These are phyloP conservation scores for Kluyveromyces dobzhanskii DNA, from an alignment of 805 yeast genomes.

Conservation along the genomic window DNA sequence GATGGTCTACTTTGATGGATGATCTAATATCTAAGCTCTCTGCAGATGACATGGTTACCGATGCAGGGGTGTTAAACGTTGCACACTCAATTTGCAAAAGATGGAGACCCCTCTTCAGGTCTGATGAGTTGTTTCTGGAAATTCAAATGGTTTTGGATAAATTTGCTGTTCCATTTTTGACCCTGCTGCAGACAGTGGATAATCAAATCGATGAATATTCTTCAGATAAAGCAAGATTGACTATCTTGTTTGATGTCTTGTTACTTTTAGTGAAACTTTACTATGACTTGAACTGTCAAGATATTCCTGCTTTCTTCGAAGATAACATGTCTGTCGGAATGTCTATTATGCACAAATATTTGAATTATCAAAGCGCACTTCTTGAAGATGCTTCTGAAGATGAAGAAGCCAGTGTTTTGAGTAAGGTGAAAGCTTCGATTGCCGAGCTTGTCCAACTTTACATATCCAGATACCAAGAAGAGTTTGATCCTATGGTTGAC, in stretches of 20 bases:
- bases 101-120: slow-evolving; percentile 92
- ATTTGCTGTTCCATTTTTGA: slow-evolving; percentile 72
- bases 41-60: slow-evolving; percentile 55
- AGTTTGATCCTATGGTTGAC: slow-evolving; percentile 69
- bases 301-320: slow-evolving; percentile 95
- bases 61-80: slow-evolving; percentile 80
- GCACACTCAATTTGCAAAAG: slow-evolving; percentile 94
- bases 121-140: slow-evolving; percentile 82
- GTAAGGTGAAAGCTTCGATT: slow-evolving; percentile 69
- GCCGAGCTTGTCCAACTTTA: slow-evolving; percentile 81
- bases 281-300: slow-evolving; percentile 94
- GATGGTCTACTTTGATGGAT: slow-evolving; percentile 74
- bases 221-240: slow-evolving; percentile 42
- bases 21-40: slow-evolving; percentile 63
- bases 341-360: slow-evolving; percentile 74
- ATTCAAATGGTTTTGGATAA: slow-evolving; percentile 79
- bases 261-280: slow-evolving; percentile 70
- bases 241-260: slow-evolving; percentile 58
- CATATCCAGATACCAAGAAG: slow-evolving; percentile 86
- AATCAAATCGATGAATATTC: slow-evolving; percentile 42
- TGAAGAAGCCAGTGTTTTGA: slow-evolving; percentile 60
- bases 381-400: slow-evolving; percentile 47
- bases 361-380: slow-evolving; percentile 48
- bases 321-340: slow-evolving; percentile 74
- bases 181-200: slow-evolving; percentile 62